Base-by-base conservation (phyloP, 352 stramenopile species). In the Globisporangium mamillatum region DNA sequence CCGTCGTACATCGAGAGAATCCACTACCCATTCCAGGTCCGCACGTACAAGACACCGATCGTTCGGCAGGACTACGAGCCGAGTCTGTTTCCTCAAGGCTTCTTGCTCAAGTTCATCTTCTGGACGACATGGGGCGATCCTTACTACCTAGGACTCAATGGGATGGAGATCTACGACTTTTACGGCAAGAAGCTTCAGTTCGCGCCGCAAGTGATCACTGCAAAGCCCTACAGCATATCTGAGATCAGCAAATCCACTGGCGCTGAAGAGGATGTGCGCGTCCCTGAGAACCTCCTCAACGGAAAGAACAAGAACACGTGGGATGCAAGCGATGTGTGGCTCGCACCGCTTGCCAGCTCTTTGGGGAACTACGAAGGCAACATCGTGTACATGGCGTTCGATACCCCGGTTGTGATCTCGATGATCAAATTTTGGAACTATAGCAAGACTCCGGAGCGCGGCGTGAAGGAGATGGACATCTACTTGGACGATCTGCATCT, bases 391-490 rank as follows among this genome's bases (percentile, higher is more conserved):
- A 60, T 94, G 5, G 76, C 72, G 5, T 97, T 94, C 61, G 84
- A 97, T 34, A 60, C 63, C 0, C 89, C 87, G 0, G 70, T 96
- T 7, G 80, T 86, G 20, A 32, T 96, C 4, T 95, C 87, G 0
- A 80, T 94, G 65, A 84, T 96, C 64, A 97, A 94, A 69, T 85
- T 97, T 57, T 97, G 84, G 84, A 97, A 97, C 59, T 97, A 97
- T 70, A 85, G 73, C 67, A 96, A 95, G 60, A 95, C 90, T 0
- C 84, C 90, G 0, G 82, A 91, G 56, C 84, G 91, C 61, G 91
- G 91, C 1, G 91, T 90, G 1, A 86, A 88, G 38, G 87, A 95
- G 5, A 48, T 97, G 59, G 82, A 93, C 57, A 87, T 97, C 64
- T 94, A 91, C 66, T 22, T 97, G 4, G 91, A 97, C 58, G 88